Conservation (phyloP, 495 filamentous ascomycete species). For the Lasiosphaeris hirsuta region DNA sequence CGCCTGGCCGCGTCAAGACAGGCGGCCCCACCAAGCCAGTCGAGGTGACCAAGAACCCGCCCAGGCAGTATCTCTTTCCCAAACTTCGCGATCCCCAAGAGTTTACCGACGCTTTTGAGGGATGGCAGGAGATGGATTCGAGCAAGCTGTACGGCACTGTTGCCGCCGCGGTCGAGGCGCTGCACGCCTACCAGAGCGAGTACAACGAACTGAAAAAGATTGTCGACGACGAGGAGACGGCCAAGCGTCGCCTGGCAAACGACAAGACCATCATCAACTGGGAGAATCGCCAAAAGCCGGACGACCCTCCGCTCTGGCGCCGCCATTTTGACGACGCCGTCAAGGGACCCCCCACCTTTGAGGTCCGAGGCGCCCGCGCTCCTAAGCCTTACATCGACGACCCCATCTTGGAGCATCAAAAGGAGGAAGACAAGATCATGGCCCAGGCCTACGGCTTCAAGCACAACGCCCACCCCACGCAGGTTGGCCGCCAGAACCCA, state of each 20-base stretch:
- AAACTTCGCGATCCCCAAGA: constrained; percentile 38
- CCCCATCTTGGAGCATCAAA: constrained; percentile 29
- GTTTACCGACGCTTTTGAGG: constrained; percentile 32
- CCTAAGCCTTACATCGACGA: constrained; percentile 33
- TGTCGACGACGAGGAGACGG: constrained; percentile 48
- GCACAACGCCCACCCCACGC: constrained; percentile 37
- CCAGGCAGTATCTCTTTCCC: constrained; percentile 28
- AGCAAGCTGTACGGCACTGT: constrained; percentile 54
- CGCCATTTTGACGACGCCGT: constrained; percentile 30
- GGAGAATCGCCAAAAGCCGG: constrained; percentile 30
- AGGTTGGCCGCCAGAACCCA: constrained; percentile 43
- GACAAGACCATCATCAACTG: constrained; percentile 36
- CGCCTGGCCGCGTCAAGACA: constrained; percentile 11
- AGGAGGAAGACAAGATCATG: constrained; percentile 43
- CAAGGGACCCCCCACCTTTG: constrained; percentile 34
- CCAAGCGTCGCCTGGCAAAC: constrained; percentile 39
- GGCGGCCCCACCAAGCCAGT: constrained; percentile 16
- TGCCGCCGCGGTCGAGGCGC: constrained; percentile 48
- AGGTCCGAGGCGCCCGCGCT: constrained; percentile 40
- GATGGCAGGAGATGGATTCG: constrained; percentile 32
- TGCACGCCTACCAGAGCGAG: constrained; percentile 63
- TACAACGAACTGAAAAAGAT: constrained; percentile 58
- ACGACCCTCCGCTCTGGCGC: constrained; percentile 27
- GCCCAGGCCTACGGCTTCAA: constrained; percentile 46
- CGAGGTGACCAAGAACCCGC: constrained; percentile 23